Base-by-base conservation (phyloP, 2,329 filamentous ascomycete species). In the Aureobasidium sp. region DNA sequence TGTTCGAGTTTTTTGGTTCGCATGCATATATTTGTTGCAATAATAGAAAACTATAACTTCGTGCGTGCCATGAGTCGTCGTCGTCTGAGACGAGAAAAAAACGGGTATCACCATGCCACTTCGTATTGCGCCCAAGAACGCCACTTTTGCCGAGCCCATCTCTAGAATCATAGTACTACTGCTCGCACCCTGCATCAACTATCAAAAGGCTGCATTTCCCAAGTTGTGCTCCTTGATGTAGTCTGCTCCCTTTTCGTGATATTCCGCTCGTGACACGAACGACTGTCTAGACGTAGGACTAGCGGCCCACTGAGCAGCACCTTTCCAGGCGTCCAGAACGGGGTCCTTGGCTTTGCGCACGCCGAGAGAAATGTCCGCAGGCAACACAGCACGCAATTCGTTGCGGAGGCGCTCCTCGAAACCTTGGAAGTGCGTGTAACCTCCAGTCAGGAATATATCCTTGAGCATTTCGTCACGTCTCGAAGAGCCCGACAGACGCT, bases 401-500 rank as follows among this genome's bases (percentile, higher is more conserved):
- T 83, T 81, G 55, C 83, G 79, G 64, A 97, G 77, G 34, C 93
- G 80, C 69, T 95, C 87, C 69, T 97, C 91, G 70, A 99, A 96
- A 65, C 89, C 89, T 63, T 83, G 77, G 75, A 97, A 96, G 49
- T 96, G 76, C 0, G 89, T 91, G 72, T 93, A 93, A 16, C 95
- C 94, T n/a, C 94, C 93, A 0, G 93, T 97, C 44, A 97, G 76
- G 78, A 99, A 97, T 41, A 99, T 83, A 72, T 99, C 93, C 49
- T 84, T 85, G 27, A 97, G 77, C 47, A 97, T 86, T 48, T 85
- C 84, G 66, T 88, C 82, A 62, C 87, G 85, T 66, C 84, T 81
- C 3, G 76, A 69, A 1, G 77, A 71, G 32, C 78, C 76, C 1
- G 77, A 77, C 13, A 97, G 84, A 3, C 94, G 87, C 75, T 96